Evolutionary conservation across 345 rosid species (phyloP).

Genomic region (Citrus hindsii): DNA sequence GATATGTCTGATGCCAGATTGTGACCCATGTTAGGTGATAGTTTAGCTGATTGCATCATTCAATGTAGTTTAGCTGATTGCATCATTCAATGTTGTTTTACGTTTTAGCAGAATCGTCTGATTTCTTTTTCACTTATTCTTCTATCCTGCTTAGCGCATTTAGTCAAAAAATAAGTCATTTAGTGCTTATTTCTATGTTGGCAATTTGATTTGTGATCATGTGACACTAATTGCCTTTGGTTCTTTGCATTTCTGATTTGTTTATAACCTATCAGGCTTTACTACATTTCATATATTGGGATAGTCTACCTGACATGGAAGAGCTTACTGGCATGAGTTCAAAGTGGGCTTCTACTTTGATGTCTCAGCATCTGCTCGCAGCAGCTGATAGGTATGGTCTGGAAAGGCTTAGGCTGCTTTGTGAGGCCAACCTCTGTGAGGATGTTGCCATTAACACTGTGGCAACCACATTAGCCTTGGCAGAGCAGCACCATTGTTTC

Average conservation of each 20-base stretch:
- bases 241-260: not conserved
- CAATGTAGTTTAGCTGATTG: not conserved
- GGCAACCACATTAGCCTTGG: constrained; percentile 65
- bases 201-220: not conserved
- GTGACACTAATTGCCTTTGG: not conserved
- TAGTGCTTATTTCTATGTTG: not conserved
- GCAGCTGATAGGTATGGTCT: constrained; percentile 70
- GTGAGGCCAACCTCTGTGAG: constrained; percentile 54
- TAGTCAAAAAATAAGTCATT: not conserved
- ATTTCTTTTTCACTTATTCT: not conserved
- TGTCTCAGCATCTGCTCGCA: constrained; percentile 68
- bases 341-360: constrained; percentile 62
- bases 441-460: constrained; percentile 59
- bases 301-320: constrained; percentile 53
- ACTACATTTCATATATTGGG: constrained; percentile 65
- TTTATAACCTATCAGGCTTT: constrained; percentile 40
- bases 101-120: not conserved
- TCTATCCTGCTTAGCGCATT: not conserved
- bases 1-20: not conserved
- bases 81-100: not conserved
- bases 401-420: constrained; percentile 50
- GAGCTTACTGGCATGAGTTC: constrained; percentile 55
- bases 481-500: constrained; percentile 69
- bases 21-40: not conserved
- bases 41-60: not conserved